phyloP scores from a whole-genome alignment of 495 filamentous ascomycete genomes.

The Annulohypoxylon nitens region DNA sequence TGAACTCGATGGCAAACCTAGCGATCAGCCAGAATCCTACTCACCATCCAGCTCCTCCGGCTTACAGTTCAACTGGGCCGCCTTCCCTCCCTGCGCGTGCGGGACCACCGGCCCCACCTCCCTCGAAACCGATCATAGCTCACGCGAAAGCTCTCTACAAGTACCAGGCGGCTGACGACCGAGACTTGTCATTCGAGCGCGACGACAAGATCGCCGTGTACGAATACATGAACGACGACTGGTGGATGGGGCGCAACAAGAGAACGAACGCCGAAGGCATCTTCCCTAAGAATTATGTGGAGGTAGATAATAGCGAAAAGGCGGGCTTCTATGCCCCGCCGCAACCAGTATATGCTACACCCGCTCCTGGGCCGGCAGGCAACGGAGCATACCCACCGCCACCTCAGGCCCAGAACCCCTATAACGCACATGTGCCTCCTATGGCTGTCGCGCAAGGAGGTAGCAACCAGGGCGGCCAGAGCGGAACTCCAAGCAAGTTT shows the following conservation, averaged over 20 bases:
- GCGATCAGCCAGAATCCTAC: constrained; percentile 56
- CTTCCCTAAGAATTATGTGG: constrained; percentile 92
- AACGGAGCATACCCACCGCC: constrained; percentile 52
- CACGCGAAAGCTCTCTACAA: constrained; percentile 85
- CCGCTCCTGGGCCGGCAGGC: constrained; percentile 21
- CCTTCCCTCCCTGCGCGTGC: constrained; percentile 67
- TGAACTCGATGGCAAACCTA: constrained; percentile 58
- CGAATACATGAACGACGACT: constrained; percentile 95
- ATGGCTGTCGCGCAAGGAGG: constrained; percentile 59
- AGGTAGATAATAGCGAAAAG: constrained; percentile 59
- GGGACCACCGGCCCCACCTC: constrained; percentile 62
- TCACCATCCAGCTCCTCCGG: constrained; percentile 55
- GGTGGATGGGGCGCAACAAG: constrained; percentile 91
- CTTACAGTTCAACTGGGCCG: constrained; percentile 65
- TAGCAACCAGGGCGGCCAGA: constrained; percentile 17
- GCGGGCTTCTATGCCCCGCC: constrained; percentile 49
- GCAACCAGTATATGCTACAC: constrained; percentile 51
- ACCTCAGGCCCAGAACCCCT: constrained; percentile 58
- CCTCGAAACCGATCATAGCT: constrained; percentile 70
- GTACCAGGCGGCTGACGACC: constrained; percentile 81
- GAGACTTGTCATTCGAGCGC: constrained; percentile 80
- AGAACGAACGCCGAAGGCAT: constrained; percentile 87
- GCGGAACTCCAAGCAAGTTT: constrained; percentile 56
- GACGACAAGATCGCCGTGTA: constrained; percentile 82
- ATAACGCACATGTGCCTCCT: constrained; percentile 64